These are phyloP conservation scores for Cystobasidium pallidum DNA, from an alignment of 1,284 basidiomycete species.

Conservation along the genomic window DNA sequence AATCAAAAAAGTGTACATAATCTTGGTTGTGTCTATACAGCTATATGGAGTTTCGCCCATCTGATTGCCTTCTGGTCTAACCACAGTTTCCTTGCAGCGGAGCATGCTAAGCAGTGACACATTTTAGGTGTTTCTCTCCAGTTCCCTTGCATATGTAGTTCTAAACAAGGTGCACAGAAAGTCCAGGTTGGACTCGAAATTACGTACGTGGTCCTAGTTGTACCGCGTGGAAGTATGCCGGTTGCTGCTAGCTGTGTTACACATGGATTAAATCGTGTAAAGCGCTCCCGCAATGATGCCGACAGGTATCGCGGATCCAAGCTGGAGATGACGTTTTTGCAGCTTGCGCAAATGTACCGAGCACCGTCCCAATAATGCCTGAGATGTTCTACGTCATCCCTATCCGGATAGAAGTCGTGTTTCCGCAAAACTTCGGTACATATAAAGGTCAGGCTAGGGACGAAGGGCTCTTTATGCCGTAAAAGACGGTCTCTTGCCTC, in stretches of 20 bases:
- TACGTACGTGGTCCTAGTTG: neutral
- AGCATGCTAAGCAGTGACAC: constrained; percentile 10
- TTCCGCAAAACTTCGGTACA: neutral
- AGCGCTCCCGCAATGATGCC: neutral
- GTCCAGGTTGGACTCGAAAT: constrained; percentile 13
- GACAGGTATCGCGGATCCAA: neutral
- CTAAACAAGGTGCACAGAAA: constrained; percentile 17
- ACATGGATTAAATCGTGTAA: constrained; percentile 8
- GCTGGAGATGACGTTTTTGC: neutral
- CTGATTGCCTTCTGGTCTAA: neutral
- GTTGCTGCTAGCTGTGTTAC: neutral
- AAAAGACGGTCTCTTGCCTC: neutral
- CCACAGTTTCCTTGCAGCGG: neutral
- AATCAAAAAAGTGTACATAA: neutral
- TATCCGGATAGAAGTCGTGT: neutral
- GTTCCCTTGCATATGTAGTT: neutral
- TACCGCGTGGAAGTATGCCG: neutral
- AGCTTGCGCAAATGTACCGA: constrained; percentile 21
- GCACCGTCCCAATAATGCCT: neutral
- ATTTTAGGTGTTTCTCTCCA: neutral
- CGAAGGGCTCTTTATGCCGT: neutral
- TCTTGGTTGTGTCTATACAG: neutral
- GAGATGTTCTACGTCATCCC: neutral
- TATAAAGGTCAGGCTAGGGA: neutral
- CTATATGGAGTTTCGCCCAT: constrained; percentile 1